Conservation (phyloP, 176 grass and related monocot genomes). For the Thalia dealbata region DNA sequence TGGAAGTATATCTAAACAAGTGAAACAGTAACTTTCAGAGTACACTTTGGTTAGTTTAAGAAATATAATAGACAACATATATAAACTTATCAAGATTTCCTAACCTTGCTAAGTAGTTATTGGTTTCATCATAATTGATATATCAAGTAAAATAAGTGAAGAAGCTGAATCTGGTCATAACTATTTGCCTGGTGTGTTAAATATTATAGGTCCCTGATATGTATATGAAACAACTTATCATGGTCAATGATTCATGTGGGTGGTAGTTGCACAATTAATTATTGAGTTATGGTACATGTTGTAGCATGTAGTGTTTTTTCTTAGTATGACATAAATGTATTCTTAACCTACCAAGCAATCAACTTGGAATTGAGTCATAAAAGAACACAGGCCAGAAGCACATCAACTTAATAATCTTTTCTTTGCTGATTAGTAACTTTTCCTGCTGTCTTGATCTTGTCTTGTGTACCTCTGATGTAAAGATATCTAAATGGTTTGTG, state of each 20-base stretch:
- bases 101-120: background rate
- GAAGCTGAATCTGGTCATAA: background rate
- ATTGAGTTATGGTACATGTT: background rate
- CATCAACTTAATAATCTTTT: background rate
- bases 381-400: background rate
- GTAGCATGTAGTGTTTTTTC: background rate
- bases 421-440: no score
- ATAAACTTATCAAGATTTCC: background rate
- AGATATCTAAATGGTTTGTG: no score
- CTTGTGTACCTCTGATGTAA: no score
- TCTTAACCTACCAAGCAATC: background rate
- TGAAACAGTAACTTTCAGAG: background rate
- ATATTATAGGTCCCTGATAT: background rate
- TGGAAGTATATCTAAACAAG: slow-evolving; percentile 58
- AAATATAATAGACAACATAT: slow-evolving; percentile 1
- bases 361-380: background rate
- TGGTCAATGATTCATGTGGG: background rate
- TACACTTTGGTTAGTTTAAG: no score
- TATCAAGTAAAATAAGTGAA: background rate
- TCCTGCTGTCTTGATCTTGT: no score
- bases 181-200: background rate
- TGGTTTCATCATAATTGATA: background rate
- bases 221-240: background rate
- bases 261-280: background rate
- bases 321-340: background rate